Percentiles rank a stretch among this genome's conserved stretches.
Evolutionary conservation across 2,329 filamentous ascomycete genomes (phyloP).

Genomic region (Talaromyces sp.): DNA sequence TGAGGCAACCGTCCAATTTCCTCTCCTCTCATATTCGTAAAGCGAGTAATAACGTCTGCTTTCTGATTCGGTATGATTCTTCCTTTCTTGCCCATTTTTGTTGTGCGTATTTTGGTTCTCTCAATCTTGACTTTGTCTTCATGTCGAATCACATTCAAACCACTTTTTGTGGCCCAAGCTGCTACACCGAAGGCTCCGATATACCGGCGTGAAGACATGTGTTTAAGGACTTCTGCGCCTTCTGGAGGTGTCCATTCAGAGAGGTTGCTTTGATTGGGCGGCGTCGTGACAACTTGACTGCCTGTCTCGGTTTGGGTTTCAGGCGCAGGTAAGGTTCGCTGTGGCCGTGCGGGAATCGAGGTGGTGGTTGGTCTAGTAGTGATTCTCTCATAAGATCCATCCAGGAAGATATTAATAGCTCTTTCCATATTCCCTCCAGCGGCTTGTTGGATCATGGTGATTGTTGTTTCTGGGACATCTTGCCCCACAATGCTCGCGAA

Average conservation of each 20-base stretch:
- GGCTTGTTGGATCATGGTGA: conserved; percentile 48
- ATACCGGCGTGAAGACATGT: conserved; percentile 62
- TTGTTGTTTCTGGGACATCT: conserved; percentile 42
- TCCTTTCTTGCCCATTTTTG: conserved; percentile 45
- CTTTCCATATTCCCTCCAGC: conserved; percentile 55
- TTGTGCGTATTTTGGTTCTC: conserved; percentile 69
- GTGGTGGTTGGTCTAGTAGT: neutral
- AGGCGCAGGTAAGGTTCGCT: neutral
- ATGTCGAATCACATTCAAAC: conserved; percentile 69
- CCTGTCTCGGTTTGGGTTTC: neutral
- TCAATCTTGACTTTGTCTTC: conserved; percentile 84
- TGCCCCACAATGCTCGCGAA: conserved; percentile 60
- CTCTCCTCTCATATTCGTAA: conserved; percentile 72
- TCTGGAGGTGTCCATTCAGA: conserved; percentile 12
- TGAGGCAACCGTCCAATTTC: conserved; percentile 86
- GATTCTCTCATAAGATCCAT: conserved; percentile 57
- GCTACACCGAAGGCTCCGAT: conserved; percentile 88
- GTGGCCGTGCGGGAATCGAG: neutral
- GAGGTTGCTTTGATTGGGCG: neutral
- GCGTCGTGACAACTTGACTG: neutral
- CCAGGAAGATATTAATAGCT: conserved; percentile 63
- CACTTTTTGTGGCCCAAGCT: conserved; percentile 88
- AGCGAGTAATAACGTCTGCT: conserved; percentile 84
- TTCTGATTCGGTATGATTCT: conserved; percentile 55
- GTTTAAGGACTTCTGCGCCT: conserved; percentile 20